These are phyloP conservation scores for Daldinia sp. DNA, from an alignment of 2,329 filamentous ascomycete species.

Conservation along the genomic window DNA sequence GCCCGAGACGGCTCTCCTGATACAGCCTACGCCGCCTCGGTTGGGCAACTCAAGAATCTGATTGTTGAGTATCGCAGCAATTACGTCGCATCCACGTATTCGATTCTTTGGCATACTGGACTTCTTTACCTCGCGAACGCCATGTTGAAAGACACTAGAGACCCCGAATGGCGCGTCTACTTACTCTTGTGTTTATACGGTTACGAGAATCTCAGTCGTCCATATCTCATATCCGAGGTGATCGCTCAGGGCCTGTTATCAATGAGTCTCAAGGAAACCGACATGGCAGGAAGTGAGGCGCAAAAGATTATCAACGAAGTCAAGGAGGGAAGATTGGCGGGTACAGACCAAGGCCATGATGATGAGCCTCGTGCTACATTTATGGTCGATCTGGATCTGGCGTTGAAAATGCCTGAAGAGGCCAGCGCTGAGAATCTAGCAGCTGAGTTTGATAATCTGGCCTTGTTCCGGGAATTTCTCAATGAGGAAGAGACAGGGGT, in stretches of 20 bases:
- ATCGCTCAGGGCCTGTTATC: constrained; percentile 53
- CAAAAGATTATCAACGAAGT: constrained; percentile 51
- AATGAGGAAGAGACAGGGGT: constrained; percentile 32
- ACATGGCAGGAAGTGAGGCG: constrained; percentile 50
- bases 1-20: constrained; percentile 48
- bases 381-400: constrained; percentile 55
- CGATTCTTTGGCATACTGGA: constrained; percentile 57
- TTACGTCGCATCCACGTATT: constrained; percentile 52
- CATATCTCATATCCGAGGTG: constrained; percentile 54
- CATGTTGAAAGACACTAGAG: constrained; percentile 49
- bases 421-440: constrained; percentile 54
- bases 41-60: constrained; percentile 55
- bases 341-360: constrained; percentile 38
- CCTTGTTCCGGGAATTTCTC: constrained; percentile 52
- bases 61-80: constrained; percentile 54
- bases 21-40: constrained; percentile 52
- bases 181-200: constrained; percentile 56
- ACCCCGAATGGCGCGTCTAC: constrained; percentile 53
- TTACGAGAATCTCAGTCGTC: constrained; percentile 53
- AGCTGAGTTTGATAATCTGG: constrained; percentile 51
- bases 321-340: constrained; percentile 42
- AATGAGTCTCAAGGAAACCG: constrained; percentile 52
- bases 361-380: constrained; percentile 53
- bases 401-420: constrained; percentile 51
- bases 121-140: constrained; percentile 57